Evolutionary conservation across 2,329 filamentous ascomycete genomes (phyloP), one percentile per base, ranked within the genome.

Genomic region (Sclerotinia subarctica): DNA sequence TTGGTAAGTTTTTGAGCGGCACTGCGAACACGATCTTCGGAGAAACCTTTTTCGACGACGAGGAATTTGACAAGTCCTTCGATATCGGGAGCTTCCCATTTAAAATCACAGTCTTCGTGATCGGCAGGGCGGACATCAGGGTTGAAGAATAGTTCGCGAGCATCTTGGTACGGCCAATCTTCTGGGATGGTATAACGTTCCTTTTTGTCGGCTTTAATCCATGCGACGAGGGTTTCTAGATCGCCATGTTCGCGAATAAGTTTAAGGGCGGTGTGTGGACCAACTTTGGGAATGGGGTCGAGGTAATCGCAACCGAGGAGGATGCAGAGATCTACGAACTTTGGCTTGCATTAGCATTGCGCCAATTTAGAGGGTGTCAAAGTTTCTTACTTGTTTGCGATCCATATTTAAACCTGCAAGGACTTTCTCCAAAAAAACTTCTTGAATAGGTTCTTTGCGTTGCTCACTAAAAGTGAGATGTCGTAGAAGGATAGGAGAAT

Each of bases 301-400:
- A 98, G 88, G 77, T 99, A 99, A 78, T 99, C 95, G 80, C 95
- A 99, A 74, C 95, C 95, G 57, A 99, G 90, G 15, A 99, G 86
- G 75, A 99, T 99, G 77, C 95, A 99, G 63, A 99, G 88, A 79
- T 99, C 95, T 76, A 99, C 93, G 78, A 99, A 99, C 90, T 97
- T 13, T 29, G 10, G 24, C 2, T 66, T 32, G 69, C 69, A 70
- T 69, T 56, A 56, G 51, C 5, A 32, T 52, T 57, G 29, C n/a
- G 17, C 46, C 29, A 11, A 5, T 17, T 38, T 24, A 3, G 4
- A 6, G 2, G 11, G n/a, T 15, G 21, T 64, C 53, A 26, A 51
- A 13, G 59, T 7, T 29, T 57, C 78, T 65, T 82, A 93, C 92
- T 86, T 96, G 92, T 68, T 90, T 86, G 72, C 90, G 86, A 65